A percentile compares a stretch with the other conserved stretches of the same genome.
phyloP scores from a whole-genome alignment of 2,329 filamentous ascomycete species.

The Lachnellula hyalina region DNA sequence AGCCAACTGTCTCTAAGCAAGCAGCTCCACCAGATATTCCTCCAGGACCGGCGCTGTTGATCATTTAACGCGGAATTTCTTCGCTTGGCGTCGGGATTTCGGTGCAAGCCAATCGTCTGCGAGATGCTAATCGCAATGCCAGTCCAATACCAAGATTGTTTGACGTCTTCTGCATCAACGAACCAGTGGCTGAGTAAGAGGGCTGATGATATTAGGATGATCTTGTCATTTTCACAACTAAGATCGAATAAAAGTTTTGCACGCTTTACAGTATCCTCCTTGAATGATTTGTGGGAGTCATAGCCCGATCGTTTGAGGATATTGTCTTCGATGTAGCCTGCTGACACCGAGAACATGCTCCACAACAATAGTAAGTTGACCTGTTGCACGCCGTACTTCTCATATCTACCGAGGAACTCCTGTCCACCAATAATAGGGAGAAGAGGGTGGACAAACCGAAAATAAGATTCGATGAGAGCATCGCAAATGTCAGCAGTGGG shows the following conservation, averaged over 20 bases:
- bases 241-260: conserved; percentile 34
- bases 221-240: conserved; percentile 35
- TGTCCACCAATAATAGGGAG: conserved; percentile 33
- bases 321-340: conserved; percentile 13
- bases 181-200: conserved; percentile 40
- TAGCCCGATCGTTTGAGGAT: conserved; percentile 11
- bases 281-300: conserved; percentile 31
- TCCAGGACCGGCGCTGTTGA: conserved; percentile 29
- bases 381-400: conserved; percentile 22
- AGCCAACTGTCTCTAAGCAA: conserved; percentile 38
- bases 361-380: conserved; percentile 36
- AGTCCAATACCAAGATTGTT: conserved; percentile 41
- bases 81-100: conserved; percentile 5
- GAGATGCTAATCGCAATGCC: conserved; percentile 39
- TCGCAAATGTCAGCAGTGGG: conserved; percentile 28
- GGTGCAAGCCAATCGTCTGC: conserved; percentile 40
- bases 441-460: conserved; percentile 34
- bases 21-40: conserved; percentile 37
- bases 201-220: conserved; percentile 37
- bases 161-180: conserved; percentile 35
- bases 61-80: neutral
- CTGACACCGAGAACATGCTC: conserved; percentile 29
- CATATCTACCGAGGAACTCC: conserved; percentile 26
- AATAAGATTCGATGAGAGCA: conserved; percentile 32
- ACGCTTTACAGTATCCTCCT: conserved; percentile 32